These are phyloP conservation scores for Penicillium occitanis DNA, from an alignment of 2,329 filamentous ascomycete species.

Conservation along the genomic window DNA sequence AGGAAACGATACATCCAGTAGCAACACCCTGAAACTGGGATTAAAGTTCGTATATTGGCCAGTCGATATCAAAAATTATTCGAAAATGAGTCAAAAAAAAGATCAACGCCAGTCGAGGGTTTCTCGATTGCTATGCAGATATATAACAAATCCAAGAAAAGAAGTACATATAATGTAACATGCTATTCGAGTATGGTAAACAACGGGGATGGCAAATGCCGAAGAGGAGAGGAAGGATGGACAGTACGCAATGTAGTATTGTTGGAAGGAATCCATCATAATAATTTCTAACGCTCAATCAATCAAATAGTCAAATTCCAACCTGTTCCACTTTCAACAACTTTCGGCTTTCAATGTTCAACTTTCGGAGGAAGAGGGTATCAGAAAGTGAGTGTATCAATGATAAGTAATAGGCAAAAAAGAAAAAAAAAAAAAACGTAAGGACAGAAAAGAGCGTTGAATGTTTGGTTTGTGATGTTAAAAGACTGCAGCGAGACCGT, in stretches of 20 bases:
- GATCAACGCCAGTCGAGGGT: conserved; percentile 9
- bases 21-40: background rate
- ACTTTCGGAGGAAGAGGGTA: conserved; percentile 16
- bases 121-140: conserved; percentile 15
- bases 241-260: background rate
- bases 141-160: background rate
- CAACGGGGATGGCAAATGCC: background rate
- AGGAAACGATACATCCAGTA: background rate
- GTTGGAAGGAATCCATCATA: conserved; percentile 7
- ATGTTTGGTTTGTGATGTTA: conserved; percentile 42
- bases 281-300: conserved; percentile 17
- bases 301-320: conserved; percentile 1
- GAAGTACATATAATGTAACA: conserved; percentile 14
- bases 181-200: background rate
- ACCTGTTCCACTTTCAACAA: background rate
- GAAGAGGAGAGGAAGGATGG: background rate
- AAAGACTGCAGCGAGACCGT: conserved; percentile 86
- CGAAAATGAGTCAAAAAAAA: background rate
- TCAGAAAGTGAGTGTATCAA: conserved; percentile 9
- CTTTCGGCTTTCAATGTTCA: conserved; percentile 1
- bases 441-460: conserved; percentile 15
- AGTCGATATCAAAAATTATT: background rate
- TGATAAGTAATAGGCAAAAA: background rate
- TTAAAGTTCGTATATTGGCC: background rate
- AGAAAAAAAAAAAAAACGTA: background rate